Evolutionary conservation across 768 basidiomycete genomes (phyloP).

Genomic region (Phlebiopsis flavidoalba): DNA sequence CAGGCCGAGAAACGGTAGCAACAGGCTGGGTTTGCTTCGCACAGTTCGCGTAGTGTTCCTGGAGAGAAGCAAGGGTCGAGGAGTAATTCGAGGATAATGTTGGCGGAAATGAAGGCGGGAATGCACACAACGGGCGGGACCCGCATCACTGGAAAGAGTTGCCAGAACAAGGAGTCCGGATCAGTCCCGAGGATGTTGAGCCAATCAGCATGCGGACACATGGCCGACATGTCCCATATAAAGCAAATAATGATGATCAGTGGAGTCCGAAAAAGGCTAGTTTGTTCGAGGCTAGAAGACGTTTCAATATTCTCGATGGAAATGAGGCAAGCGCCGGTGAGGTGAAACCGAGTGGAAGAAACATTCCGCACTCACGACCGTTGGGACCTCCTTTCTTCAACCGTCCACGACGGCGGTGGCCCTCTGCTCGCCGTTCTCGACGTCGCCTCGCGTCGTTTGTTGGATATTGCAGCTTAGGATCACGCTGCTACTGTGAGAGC

Average conservation of each 20-base stretch:
- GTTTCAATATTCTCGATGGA: neutral
- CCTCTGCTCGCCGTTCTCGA: slow-evolving; percentile 3
- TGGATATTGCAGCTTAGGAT: neutral
- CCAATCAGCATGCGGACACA: neutral
- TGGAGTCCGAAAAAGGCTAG: neutral
- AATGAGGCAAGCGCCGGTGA: neutral
- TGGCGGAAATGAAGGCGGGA: neutral
- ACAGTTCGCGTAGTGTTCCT: neutral
- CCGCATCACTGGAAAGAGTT: neutral
- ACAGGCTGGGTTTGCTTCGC: neutral
- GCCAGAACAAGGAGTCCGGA: neutral
- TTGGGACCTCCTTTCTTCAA: neutral
- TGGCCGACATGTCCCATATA: neutral
- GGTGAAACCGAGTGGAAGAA: neutral
- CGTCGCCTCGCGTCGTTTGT: slow-evolving; percentile 2
- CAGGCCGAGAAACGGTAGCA: neutral
- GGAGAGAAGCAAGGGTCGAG: neutral
- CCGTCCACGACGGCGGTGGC: slow-evolving; percentile 3
- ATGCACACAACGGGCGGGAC: neutral
- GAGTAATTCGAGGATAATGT: neutral
- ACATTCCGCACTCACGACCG: neutral
- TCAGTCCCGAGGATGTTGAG: neutral
- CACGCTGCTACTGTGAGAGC: neutral
- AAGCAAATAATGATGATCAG: neutral
- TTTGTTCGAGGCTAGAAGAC: neutral